phyloP scores from a whole-genome alignment of 1,139 yeast genomes.

The Candida labiduridarum region DNA sequence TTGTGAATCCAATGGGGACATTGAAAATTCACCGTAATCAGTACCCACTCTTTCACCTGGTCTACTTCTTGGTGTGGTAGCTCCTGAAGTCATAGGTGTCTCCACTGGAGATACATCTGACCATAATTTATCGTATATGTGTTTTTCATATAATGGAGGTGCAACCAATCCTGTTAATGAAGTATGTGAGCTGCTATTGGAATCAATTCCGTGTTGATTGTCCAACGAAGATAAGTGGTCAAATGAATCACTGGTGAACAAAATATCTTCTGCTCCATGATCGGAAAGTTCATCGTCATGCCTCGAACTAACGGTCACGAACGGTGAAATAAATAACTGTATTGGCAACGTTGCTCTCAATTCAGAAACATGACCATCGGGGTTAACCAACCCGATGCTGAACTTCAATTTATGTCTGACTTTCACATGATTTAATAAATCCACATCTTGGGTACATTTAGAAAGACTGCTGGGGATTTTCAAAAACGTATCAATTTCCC shows the following conservation, averaged over 20 bases:
- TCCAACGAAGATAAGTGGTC: slow-evolving; percentile 20
- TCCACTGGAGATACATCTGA: slow-evolving; percentile 63
- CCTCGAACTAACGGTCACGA: slow-evolving; percentile 67
- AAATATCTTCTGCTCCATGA: slow-evolving; percentile 31
- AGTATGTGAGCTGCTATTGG: slow-evolving; percentile 32
- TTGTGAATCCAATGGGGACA: slow-evolving; percentile 45
- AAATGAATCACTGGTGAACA: slow-evolving; percentile 33
- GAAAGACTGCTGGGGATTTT: slow-evolving; percentile 72
- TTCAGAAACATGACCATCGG: slow-evolving; percentile 78
- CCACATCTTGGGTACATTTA: slow-evolving; percentile 84
- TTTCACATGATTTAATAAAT: slow-evolving; percentile 58
- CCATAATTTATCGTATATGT: slow-evolving; percentile 86
- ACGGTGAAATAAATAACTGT: slow-evolving; percentile 74
- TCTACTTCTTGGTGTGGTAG: slow-evolving; percentile 46
- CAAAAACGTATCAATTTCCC: slow-evolving; percentile 70
- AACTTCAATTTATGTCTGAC: slow-evolving; percentile 73
- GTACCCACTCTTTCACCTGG: slow-evolving; percentile 4
- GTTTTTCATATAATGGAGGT: slow-evolving; percentile 87
- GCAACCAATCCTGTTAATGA: slow-evolving; percentile 61
- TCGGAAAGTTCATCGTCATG: slow-evolving; percentile 25
- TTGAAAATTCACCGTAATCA: slow-evolving; percentile 39
- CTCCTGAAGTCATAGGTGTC: slow-evolving; percentile 57
- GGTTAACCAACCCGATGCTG: slow-evolving; percentile 63
- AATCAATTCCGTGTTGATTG: slow-evolving; percentile 14
- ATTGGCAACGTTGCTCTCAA: slow-evolving; percentile 76